Base-by-base conservation (phyloP, 441 rosid species). In the Populus hybrid region DNA sequence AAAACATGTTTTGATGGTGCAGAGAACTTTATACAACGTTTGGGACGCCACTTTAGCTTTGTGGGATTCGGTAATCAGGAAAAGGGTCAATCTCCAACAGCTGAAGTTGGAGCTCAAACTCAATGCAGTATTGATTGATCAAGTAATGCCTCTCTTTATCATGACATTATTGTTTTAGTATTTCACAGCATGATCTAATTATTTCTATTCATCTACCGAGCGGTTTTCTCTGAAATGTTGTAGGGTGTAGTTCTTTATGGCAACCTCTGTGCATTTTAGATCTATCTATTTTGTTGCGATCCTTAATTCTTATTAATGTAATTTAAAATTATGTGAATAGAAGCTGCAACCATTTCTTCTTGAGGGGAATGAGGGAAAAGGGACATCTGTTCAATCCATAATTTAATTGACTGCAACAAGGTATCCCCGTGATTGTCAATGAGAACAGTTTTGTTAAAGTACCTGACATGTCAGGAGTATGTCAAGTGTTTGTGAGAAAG, bases 21-120 rank as follows among this genome's bases (percentile, higher is more conserved):
- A n/a, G n/a, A n/a, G n/a, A n/a, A n/a, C n/a, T n/a, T n/a, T n/a
- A n/a, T n/a, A 77, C 67, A 87, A 86, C 77, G 98, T 94, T 66
- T 96, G 93, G 98, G 83, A 84, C n/a, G 79, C 86, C 40, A 92
- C 89, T 71, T 83, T 87, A 82, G 84, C 82, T 68, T 86, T 94
- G 74, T 86, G 92, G 88, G 94, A 89, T 82, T 86, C 91, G 68
- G 91, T 96, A 74, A 86, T 85, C 74, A 83, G 83, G 81, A 93
- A 92, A 84, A 89, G 90, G 82, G 88, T 87, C 80, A 78, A 82
- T 80, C 86, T 96, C 64, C 97, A 92, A 78, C 91, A 84, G 88
- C 84, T 89, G 83, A 88, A 82, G 85, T 86, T 87, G 81, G 93
- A 92, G 87, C 89, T 93, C 71, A 92, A 91, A 88, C 89, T 96